Evolutionary conservation across 306 rosid genomes (phyloP), one percentile per base, ranked within the genome.

Genomic region (Citrullus amarus): DNA sequence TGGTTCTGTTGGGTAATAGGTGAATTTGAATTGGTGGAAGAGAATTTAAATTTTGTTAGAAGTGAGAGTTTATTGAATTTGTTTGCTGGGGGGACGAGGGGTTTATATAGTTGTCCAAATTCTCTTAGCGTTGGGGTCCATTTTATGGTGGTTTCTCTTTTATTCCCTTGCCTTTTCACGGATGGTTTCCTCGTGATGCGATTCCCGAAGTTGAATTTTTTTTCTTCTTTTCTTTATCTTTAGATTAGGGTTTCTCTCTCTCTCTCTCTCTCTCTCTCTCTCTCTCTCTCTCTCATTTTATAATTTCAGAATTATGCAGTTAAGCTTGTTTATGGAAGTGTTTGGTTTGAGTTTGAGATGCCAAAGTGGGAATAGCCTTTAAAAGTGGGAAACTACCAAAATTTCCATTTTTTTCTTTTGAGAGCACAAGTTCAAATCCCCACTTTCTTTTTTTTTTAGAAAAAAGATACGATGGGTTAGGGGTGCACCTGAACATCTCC

Each of bases 61-160:
- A 77, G 22, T 55, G 65, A 44, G 61, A 82, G 86, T 54, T 83
- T 67, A 88, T 82, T 87, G 92, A 86, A 80, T 85, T 79, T 84
- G 80, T 79, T 71, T 65, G 79, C 56, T 86, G 72, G 78, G 73
- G 84, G 79, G 81, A 51, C 44, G 77, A 17, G 59, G 87, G 84
- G 86, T 85, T 78, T 95, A 85, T 92, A 95, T 91, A 92, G 79
- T 82, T 36, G 85, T 74, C 38, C 77, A 56, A 80, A 75, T 75
- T 75, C 38, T 70, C 74, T 75, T 78, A 80, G 38, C 60, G 16
- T 62, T 43, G 41, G 75, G 62, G 36, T 50, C 81, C 63, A 78
- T 78, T 50, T 63, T 65, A 12, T 66, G 50, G 50, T 87, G 87
- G 87, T 80, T 87, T 61, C 82, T 77, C 79, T 85, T 85, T 82